These are phyloP conservation scores for Prunus kanzakura DNA, from an alignment of 306 rosid species.

Conservation along the genomic window DNA sequence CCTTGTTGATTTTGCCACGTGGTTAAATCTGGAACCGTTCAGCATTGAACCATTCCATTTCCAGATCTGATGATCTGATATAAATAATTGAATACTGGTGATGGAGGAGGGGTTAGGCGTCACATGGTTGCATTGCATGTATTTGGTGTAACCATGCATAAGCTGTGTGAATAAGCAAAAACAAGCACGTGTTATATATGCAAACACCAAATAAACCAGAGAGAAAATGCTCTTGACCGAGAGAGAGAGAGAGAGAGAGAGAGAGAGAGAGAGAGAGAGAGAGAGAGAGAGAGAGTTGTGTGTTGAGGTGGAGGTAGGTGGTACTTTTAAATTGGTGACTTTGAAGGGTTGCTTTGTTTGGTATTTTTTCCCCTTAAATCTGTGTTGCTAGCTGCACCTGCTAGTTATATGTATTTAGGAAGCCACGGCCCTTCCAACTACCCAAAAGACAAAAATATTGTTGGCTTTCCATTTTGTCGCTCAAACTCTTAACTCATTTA, in stretches of 20 bases:
- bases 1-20: background rate
- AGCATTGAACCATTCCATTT: background rate
- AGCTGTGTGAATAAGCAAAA: background rate
- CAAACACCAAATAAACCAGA: background rate
- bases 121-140: background rate
- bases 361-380: background rate
- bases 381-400: background rate
- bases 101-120: background rate
- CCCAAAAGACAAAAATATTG: conserved; percentile 14
- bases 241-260: too few relatives aligned
- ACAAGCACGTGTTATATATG: background rate
- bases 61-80: background rate
- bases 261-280: background rate
- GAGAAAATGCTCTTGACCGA: too few relatives aligned
- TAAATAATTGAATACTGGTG: background rate
- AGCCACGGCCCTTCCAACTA: conserved; percentile 3
- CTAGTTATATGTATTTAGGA: background rate
- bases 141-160: background rate
- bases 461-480: background rate
- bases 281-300: background rate
- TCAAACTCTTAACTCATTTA: background rate
- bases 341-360: conserved; percentile 33
- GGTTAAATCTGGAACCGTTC: background rate
- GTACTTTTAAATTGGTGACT: conserved; percentile 15
- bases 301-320: conserved; percentile 29